Evolutionary conservation across 2,329 filamentous ascomycete species (phyloP).

Genomic region (Tolypocladium ophioglossoides): DNA sequence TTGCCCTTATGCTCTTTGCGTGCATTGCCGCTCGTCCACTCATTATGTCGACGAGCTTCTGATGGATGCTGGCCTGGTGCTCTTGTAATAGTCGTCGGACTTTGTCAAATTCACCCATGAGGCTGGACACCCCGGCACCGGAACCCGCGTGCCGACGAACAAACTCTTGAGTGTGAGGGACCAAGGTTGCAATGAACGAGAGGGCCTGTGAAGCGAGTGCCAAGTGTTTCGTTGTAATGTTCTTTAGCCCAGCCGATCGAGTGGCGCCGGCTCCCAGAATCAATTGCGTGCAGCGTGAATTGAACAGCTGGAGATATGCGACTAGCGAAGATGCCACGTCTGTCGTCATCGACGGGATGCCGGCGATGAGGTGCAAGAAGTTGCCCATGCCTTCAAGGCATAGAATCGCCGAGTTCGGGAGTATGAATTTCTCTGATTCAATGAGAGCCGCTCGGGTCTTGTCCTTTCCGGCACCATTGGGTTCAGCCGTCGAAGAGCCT

Average conservation of each 20-base stretch:
- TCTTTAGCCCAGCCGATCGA: conserved; percentile 77
- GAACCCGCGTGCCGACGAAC: conserved; percentile 62
- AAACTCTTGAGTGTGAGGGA: conserved; percentile 87
- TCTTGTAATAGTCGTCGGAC: conserved; percentile 75
- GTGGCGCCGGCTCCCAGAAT: conserved; percentile 93
- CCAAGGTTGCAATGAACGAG: conserved; percentile 74
- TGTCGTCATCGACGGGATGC: conserved; percentile 79
- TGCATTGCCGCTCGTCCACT: conserved; percentile 63
- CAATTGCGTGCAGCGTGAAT: conserved; percentile 90
- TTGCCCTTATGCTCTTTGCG: conserved; percentile 61
- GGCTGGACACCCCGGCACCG: conserved; percentile 37
- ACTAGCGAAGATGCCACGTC: conserved; percentile 73
- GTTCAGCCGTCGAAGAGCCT: conserved; percentile 24
- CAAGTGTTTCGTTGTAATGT: conserved; percentile 92
- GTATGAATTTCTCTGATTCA: conserved; percentile 74
- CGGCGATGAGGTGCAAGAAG: conserved; percentile 72
- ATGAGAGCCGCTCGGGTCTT: conserved; percentile 65
- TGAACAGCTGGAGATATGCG: conserved; percentile 85
- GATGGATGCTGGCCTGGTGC: conserved; percentile 82
- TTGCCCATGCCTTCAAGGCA: conserved; percentile 73
- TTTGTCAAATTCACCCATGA: conserved; percentile 83
- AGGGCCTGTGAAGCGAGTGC: conserved; percentile 84
- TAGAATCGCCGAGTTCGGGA: conserved; percentile 72
- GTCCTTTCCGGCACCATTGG: conserved; percentile 44
- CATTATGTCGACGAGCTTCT: conserved; percentile 92